Percentiles rank a stretch among this genome's conserved stretches.
phyloP scores from a whole-genome alignment of 352 stramenopile genomes.

The Aphanomyces cochlioides region DNA sequence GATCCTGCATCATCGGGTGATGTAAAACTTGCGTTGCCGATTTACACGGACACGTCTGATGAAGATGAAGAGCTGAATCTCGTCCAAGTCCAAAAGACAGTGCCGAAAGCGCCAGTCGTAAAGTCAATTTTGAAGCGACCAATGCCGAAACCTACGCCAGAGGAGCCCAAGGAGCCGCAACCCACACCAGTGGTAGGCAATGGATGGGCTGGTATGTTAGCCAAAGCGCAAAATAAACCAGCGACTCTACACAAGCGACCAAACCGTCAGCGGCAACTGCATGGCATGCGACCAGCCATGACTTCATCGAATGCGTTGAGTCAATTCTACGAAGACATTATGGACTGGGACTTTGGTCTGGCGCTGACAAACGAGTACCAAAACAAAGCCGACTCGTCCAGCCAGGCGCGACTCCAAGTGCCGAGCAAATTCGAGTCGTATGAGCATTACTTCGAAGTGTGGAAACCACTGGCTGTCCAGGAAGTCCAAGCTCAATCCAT shows the following conservation, averaged over 20 bases:
- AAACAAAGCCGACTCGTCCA: conserved; percentile 39
- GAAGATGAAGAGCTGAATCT: conserved; percentile 21
- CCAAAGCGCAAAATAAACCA: neutral
- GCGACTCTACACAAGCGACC: conserved; percentile 24
- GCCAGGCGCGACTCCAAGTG: conserved; percentile 45
- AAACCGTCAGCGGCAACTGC: conserved; percentile 16
- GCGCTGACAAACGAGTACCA: conserved; percentile 52
- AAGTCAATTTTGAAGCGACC: conserved; percentile 28
- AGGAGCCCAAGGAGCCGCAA: neutral
- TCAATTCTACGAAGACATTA: conserved; percentile 80
- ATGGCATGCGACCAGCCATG: neutral
- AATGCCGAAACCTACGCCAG: neutral
- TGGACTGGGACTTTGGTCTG: conserved; percentile 77
- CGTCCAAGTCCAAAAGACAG: conserved; percentile 2
- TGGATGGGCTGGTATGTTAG: conserved; percentile 3
- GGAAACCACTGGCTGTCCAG: conserved; percentile 77
- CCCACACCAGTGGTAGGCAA: neutral
- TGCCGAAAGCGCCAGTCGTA: conserved; percentile 2
- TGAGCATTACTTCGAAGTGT: conserved; percentile 86
- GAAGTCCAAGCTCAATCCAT: conserved; percentile 87
- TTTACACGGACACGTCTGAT: conserved; percentile 18
- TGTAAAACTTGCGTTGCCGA: conserved; percentile 14
- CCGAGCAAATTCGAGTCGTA: conserved; percentile 84
- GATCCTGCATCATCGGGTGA: neutral
- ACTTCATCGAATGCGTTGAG: conserved; percentile 35